A percentile compares a stretch with the other conserved stretches of the same genome.
phyloP scores from a whole-genome alignment of 177 flowering plant genomes.

The Telopea speciosissima region DNA sequence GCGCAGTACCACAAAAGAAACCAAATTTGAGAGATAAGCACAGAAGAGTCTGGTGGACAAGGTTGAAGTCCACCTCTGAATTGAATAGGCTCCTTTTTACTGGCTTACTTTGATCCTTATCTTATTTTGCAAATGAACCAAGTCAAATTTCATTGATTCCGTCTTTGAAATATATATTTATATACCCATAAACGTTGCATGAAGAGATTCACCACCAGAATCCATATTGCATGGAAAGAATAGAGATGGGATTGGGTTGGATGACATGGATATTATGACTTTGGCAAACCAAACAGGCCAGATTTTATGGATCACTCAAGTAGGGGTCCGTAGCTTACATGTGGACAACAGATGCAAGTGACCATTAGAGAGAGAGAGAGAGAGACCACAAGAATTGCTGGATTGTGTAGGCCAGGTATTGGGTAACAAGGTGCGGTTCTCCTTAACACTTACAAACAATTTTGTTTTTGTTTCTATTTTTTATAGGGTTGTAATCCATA shows the following conservation, averaged over 20 bases:
- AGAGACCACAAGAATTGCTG: background rate
- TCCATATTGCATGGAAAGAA: background rate
- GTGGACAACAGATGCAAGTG: conserved; percentile 10
- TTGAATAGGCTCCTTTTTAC: background rate
- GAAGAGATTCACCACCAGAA: too few species aligned
- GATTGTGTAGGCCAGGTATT: too few species aligned
- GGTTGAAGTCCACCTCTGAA: too few species aligned
- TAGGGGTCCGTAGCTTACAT: conserved; percentile 1
- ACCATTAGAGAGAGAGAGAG: background rate
- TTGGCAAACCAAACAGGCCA: background rate
- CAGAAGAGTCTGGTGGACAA: background rate
- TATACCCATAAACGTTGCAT: too few species aligned
- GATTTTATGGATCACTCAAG: background rate
- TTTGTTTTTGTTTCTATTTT: too few species aligned
- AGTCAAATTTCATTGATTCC: too few species aligned
- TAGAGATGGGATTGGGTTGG: conserved; percentile 17
- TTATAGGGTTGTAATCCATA: background rate
- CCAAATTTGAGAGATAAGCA: conserved; percentile 16
- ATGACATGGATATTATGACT: conserved; percentile 24
- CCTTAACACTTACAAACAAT: too few species aligned
- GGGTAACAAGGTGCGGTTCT: background rate
- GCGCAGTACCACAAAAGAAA: conserved; percentile 7
- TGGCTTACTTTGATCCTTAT: background rate
- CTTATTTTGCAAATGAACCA: background rate
- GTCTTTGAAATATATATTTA: too few species aligned